These are phyloP conservation scores for Alternaria triticimaculans DNA, from an alignment of 2,329 filamentous ascomycete genomes.

Conservation along the genomic window DNA sequence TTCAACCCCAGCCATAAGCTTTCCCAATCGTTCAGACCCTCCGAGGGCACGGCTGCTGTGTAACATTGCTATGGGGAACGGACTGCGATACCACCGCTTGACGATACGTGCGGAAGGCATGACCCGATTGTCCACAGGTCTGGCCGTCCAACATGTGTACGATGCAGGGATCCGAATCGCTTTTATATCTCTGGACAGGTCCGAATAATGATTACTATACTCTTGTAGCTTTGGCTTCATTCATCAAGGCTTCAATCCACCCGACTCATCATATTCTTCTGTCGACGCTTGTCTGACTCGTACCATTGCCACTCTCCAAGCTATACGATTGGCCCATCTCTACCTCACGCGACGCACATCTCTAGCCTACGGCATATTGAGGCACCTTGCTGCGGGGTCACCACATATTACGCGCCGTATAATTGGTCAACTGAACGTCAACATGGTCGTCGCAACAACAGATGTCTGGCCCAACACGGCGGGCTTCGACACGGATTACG, in stretches of 20 bases:
- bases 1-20: background rate
- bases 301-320: background rate
- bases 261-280: background rate
- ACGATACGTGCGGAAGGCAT: background rate
- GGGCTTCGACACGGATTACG: constrained; percentile 68
- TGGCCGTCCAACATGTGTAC: background rate
- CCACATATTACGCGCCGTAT: background rate
- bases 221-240: background rate
- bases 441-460: constrained; percentile 19
- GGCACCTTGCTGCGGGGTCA: background rate
- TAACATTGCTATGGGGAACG: background rate
- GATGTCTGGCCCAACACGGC: constrained; percentile 40
- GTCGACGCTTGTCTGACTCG: background rate
- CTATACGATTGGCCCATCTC: background rate
- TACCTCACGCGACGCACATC: background rate
- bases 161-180: background rate
- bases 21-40: background rate
- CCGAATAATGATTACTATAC: background rate
- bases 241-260: background rate
- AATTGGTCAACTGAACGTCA: background rate
- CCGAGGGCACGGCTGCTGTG: background rate
- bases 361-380: background rate
- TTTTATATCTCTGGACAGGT: background rate
- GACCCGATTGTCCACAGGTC: background rate
- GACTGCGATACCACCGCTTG: background rate